These are phyloP conservation scores for Eucommia ulmoides DNA, from an alignment of 257 asterid genomes.

Conservation along the genomic window DNA sequence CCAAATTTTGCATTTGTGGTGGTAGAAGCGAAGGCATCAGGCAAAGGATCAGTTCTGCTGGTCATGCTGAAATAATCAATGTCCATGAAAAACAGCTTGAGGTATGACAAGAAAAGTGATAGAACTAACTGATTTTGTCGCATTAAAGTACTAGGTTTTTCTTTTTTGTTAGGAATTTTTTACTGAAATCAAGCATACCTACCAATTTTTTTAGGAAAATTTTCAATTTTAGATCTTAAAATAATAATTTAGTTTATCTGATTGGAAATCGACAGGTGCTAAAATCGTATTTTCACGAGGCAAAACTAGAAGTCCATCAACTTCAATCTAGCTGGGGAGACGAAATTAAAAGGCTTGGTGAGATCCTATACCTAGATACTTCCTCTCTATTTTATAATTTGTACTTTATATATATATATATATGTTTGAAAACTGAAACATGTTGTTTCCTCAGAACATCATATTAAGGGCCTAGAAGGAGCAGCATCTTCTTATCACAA, in stretches of 20 bases:
- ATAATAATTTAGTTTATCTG: too few relatives aligned
- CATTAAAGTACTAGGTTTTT: too few relatives aligned
- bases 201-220: background rate
- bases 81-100: constrained; percentile 51
- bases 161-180: too few relatives aligned
- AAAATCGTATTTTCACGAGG: constrained; percentile 38
- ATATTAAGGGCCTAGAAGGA: constrained; percentile 57
- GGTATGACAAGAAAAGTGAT: too few relatives aligned
- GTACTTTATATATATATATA: too few relatives aligned
- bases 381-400: too few relatives aligned
- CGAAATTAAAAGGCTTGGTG: constrained; percentile 58
- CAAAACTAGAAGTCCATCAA: constrained; percentile 41
- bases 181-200: too few relatives aligned
- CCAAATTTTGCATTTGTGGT: constrained; percentile 59
- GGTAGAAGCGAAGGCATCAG: constrained; percentile 22
- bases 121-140: too few relatives aligned
- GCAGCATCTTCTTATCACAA: constrained; percentile 69
- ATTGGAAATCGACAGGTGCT: too few relatives aligned
- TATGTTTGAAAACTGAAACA: too few relatives aligned
- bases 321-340: constrained; percentile 50
- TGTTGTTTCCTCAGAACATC: constrained; percentile 33
- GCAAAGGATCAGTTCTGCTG: constrained; percentile 15
- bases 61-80: constrained; percentile 36
- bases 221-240: too few relatives aligned
- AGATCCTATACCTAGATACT: constrained; percentile 26